Percentiles rank a stretch among this genome's conserved stretches.
Evolutionary conservation across 2,329 filamentous ascomycete genomes (phyloP).

Genomic region (Immersiporthe knoxdaviesiana): DNA sequence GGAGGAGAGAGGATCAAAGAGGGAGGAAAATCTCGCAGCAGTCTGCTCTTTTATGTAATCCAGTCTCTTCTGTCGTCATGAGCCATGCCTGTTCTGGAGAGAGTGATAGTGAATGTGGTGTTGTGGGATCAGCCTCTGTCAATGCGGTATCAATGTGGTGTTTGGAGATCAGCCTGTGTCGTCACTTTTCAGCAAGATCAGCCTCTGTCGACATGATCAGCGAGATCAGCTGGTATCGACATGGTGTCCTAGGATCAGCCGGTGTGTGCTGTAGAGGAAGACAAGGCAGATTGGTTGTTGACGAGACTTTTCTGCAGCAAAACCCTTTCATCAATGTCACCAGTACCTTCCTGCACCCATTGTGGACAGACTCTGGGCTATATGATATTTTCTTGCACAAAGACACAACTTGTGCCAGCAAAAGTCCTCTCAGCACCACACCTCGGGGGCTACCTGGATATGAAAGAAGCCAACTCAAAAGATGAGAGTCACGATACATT

Average conservation of each 20-base stretch:
- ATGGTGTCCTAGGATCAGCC: no score
- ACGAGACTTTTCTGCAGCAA: neutral
- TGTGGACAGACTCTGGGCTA: neutral
- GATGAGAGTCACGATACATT: neutral
- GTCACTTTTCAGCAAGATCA: neutral
- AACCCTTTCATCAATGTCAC: no score
- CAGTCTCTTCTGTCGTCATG: neutral
- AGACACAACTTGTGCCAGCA: neutral
- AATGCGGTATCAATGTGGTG: neutral
- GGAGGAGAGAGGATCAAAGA: neutral
- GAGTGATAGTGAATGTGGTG: slow-evolving; percentile 19
- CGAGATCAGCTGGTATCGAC: neutral
- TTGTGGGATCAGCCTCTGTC: neutral
- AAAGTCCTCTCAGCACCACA: neutral
- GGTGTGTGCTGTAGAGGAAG: neutral
- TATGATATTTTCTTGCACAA: neutral
- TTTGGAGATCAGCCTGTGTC: neutral
- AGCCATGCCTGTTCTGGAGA: neutral
- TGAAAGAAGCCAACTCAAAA: neutral
- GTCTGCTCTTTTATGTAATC: neutral
- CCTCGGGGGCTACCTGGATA: neutral
- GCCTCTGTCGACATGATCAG: no score
- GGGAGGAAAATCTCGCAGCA: neutral
- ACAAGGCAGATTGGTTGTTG: neutral
- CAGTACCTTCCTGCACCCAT: neutral